These are phyloP conservation scores for Crithidia mellificae DNA, from an alignment of 208 protist species.

Conservation along the genomic window DNA sequence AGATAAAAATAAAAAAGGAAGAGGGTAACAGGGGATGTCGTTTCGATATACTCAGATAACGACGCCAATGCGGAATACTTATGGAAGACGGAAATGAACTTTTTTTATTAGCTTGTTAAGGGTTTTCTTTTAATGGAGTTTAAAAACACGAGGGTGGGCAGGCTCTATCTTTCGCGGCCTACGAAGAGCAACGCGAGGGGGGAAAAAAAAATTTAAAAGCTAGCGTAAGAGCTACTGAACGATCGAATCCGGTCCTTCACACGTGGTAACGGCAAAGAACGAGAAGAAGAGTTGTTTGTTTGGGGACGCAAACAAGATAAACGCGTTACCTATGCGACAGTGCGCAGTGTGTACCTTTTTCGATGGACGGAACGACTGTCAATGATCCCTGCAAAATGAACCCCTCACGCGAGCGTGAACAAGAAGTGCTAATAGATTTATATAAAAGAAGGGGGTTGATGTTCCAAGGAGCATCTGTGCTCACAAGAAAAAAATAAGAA, in stretches of 20 bases:
- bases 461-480: neutral
- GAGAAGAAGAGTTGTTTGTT: neutral
- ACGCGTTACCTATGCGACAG: neutral
- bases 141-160: no score
- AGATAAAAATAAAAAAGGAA: neutral
- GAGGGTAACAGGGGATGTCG: neutral
- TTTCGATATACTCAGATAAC: conserved; percentile 2
- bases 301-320: neutral
- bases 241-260: neutral
- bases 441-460: neutral
- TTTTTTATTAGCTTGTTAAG: no score
- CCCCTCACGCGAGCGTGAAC: neutral
- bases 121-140: no score
- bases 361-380: neutral
- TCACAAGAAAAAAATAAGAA: no score
- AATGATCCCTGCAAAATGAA: neutral
- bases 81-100: neutral
- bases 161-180: neutral
- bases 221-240: neutral
- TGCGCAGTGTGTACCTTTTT: no score
- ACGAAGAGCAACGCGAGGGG: neutral
- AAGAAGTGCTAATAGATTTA: neutral
- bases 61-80: neutral
- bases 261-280: conserved; percentile 1
- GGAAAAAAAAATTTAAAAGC: neutral